Evolutionary conservation across 441 rosid genomes (phyloP), one percentile per base, ranked within the genome.

Genomic region (Daphne laureola): DNA sequence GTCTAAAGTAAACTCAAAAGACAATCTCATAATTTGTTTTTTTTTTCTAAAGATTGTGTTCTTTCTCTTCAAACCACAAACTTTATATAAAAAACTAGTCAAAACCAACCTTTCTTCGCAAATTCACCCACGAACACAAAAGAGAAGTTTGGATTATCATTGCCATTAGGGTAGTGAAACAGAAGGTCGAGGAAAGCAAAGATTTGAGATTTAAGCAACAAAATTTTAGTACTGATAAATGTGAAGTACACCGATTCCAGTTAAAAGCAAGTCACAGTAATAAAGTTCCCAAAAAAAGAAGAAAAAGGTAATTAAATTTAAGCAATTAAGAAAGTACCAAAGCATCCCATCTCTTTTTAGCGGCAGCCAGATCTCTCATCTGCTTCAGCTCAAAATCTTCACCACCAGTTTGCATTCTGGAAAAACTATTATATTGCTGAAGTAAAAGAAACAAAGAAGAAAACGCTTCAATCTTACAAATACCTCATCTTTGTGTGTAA

Each of bases 281-380:
- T 46, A 49, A 38, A 47, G 38, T 26, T 18, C 23, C 41, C 26
- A 47, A 14, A 42, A 16, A 42, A 41, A 18, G 12, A 35, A 40
- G 12, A 13, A 54, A 17, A 21, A 14, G 31, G 46, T 40, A 57
- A 55, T 25, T 5, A 15, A 2, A 16, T 26, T 35, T 44, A 38
- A 7, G 46, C 12, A 13, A 13, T 46, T 17, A 46, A 46, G 21
- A 47, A 46, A 8, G 44, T 74, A 89, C 98, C 96, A 88, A 61
- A 64, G 79, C 78, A 59, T 92, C 96, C 96, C 96, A 88, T 81
- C 92, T 83, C 76, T 83, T 88, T 80, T 78, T 83, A 14, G 96
- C 94, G 64, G 95, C 88, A 57, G 96, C 87, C 88, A 86, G 74
- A 66, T 86, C 95, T 71, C 81, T 84, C 84, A 86, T 73, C 76